These are phyloP conservation scores for Rhizophagus clarus DNA, from an alignment of 192 early-diverging fungal genomes.

Conservation along the genomic window DNA sequence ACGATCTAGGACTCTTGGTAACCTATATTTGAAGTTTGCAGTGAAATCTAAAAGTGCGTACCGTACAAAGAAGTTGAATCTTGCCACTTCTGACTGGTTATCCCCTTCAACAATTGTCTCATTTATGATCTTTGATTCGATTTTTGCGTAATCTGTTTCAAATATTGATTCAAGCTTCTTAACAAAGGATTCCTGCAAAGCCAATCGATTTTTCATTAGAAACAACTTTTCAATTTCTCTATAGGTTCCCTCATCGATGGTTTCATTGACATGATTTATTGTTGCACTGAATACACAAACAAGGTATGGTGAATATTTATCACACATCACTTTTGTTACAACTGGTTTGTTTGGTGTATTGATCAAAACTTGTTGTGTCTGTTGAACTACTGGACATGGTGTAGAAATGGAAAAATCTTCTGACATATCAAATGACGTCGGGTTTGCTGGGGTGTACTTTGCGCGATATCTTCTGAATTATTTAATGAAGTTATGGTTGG, in stretches of 20 bases:
- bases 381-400: too few species aligned
- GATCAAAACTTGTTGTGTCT: too few species aligned
- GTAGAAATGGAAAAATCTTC: too few species aligned
- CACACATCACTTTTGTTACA: constrained; percentile 2
- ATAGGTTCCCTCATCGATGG: neutral
- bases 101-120: neutral
- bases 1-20: neutral
- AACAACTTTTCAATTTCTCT: neutral
- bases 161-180: constrained; percentile 9
- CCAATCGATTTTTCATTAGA: neutral
- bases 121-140: neutral
- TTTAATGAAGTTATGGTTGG: neutral
- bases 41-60: neutral
- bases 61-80: constrained; percentile 12
- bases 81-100: neutral
- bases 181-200: neutral
- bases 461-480: too few species aligned
- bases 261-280: neutral
- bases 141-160: neutral
- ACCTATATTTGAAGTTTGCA: neutral
- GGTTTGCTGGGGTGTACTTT: too few species aligned
- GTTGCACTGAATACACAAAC: neutral
- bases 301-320: neutral
- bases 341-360: too few species aligned
- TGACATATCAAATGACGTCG: too few species aligned